Evolutionary conservation across 1,284 basidiomycete species (phyloP), one percentile per base, ranked within the genome.

Genomic region (Fomitopsis betulina): DNA sequence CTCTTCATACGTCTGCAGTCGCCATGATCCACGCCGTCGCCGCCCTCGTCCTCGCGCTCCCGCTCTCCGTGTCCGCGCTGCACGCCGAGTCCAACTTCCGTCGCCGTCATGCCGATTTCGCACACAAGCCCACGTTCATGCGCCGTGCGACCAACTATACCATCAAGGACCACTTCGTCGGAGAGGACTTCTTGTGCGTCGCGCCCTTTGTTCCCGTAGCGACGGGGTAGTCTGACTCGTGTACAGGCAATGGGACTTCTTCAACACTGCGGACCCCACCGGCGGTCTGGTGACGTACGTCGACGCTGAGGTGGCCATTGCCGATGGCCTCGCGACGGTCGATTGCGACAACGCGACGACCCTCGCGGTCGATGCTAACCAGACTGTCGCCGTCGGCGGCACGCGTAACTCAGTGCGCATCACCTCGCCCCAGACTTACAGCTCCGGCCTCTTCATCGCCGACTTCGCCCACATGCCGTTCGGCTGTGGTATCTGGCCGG

Each of bases 401-500:
- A 78, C 79, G 23, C 82, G 89, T 57, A 79, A 87, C 61, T 89
- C 88, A 15, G 81, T 95, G 21, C 86, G 92, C 56, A 88, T 95
- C 65, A 79, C 76, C 35, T 81, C 85, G 42, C 84, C 85, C 67
- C 83, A 87, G 63, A 74, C 75, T 9, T 94, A 86, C 70, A 81
- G 76, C 33, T 75, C 79, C 21, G 91, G 91, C 1, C 76, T 95
- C 25, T 87, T 94, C 72, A 83, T 95, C 60, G 79, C 89, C n/a
- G 91, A 94, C 69, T 80, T 93, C 61, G 75, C 72, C 55, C 72
- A 82, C 17, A 91, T 92, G 85, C 91, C 93, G 2, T 81, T 83
- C 65, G 92, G 92, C 0, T 93, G 90, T 70, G 82, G 83, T 47
- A 82, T 87, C 43, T 94, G 92, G 92, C 92, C 91, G 54, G 91